These are phyloP conservation scores for Physcomitrium patens DNA, from an alignment of 225 moss, liverwort and hornwort genomes.

Conservation along the genomic window DNA sequence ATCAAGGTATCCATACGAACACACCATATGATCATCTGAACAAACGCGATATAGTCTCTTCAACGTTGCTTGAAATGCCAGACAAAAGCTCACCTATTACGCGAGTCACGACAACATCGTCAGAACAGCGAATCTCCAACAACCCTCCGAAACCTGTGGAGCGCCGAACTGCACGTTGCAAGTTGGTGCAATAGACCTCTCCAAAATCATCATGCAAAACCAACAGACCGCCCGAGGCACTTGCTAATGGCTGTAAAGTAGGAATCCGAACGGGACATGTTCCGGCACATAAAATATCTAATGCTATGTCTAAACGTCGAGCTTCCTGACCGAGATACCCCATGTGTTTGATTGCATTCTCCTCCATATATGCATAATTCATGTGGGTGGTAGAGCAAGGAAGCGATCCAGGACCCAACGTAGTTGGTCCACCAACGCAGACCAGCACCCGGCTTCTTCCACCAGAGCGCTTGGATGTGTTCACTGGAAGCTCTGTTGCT, in stretches of 20 bases:
- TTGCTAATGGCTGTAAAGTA: slow-evolving; percentile 80
- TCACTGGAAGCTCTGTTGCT: slow-evolving; percentile 79
- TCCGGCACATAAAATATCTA: slow-evolving; percentile 91
- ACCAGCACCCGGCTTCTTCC: slow-evolving; percentile 93
- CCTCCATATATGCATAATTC: slow-evolving; percentile 89
- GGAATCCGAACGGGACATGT: slow-evolving; percentile 95
- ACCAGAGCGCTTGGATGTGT: slow-evolving; percentile 81
- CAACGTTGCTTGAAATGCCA: neutral
- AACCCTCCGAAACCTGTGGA: slow-evolving; percentile 90
- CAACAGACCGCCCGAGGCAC: slow-evolving; percentile 84
- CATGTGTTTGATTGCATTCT: slow-evolving; percentile 88
- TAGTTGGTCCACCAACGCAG: slow-evolving; percentile 94
- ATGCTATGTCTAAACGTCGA: slow-evolving; percentile 79
- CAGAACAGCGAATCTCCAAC: slow-evolving; percentile 88
- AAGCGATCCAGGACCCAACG: slow-evolving; percentile 82
- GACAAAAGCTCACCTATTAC: slow-evolving; percentile 67
- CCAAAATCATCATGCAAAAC: slow-evolving; percentile 97
- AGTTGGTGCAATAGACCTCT: slow-evolving; percentile 81
- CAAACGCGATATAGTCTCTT: neutral
- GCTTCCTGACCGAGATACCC: slow-evolving; percentile 88
- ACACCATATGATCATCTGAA: slow-evolving; percentile 11
- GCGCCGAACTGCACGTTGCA: slow-evolving; percentile 88
- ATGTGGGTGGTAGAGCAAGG: slow-evolving; percentile 72
- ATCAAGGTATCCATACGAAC: slow-evolving; percentile 11
- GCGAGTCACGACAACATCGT: slow-evolving; percentile 78